Evolutionary conservation across 305 asterid species (phyloP).

Genomic region (Withania somnifera): DNA sequence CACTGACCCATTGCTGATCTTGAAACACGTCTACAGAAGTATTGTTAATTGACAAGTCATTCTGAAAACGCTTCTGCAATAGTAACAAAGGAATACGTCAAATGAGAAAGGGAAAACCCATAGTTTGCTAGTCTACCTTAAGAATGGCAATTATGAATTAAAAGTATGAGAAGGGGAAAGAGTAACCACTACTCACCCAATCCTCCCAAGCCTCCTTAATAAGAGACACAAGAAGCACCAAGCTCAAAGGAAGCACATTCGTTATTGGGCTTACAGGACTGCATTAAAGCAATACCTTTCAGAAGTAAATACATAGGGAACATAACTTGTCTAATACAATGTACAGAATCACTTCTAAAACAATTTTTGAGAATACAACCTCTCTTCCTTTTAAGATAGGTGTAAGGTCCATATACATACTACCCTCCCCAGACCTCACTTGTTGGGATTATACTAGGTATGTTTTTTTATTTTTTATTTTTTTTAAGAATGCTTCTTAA

Average conservation of each 20-base stretch:
- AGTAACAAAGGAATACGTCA: slow-evolving; percentile 12
- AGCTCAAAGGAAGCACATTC: slow-evolving; percentile 85
- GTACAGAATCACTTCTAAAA: not conserved
- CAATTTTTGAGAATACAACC: not conserved
- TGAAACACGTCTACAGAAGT: slow-evolving; percentile 66
- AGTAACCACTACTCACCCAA: slow-evolving; percentile 60
- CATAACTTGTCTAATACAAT: not conserved
- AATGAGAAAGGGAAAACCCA: not conserved
- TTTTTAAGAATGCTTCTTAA: not conserved
- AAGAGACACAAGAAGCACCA: slow-evolving; percentile 98
- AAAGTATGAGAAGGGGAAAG: slow-evolving; percentile 3
- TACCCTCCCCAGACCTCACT: too few species aligned
- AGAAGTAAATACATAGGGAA: slow-evolving; percentile 8
- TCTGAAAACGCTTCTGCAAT: slow-evolving; percentile 90
- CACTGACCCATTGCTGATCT: slow-evolving; percentile 68
- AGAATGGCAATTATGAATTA: not conserved
- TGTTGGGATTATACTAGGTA: too few species aligned
- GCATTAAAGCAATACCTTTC: slow-evolving; percentile 31
- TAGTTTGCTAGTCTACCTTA: not conserved
- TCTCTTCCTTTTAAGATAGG: too few species aligned
- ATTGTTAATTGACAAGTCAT: slow-evolving; percentile 87
- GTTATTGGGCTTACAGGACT: slow-evolving; percentile 99
- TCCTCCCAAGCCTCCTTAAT: slow-evolving; percentile 99
- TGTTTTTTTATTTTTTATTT: too few species aligned
- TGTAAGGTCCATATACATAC: too few species aligned